phyloP scores from a whole-genome alignment of 768 basidiomycete species.

The Coprinopsis strossmayeri region DNA sequence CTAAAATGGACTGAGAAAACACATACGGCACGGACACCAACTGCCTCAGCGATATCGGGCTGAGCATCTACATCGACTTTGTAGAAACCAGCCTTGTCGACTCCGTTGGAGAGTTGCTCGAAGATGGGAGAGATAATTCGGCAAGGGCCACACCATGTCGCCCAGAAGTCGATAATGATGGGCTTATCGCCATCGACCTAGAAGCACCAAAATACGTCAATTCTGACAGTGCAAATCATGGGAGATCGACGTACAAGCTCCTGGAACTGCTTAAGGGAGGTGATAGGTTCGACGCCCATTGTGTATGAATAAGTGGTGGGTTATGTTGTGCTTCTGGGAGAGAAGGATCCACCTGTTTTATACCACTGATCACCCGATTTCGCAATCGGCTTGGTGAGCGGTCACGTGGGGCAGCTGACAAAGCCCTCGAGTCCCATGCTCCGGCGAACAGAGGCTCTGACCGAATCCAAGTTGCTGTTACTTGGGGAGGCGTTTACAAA shows the following conservation, averaged over 20 bases:
- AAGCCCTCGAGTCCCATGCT: no score
- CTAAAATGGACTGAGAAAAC: background rate
- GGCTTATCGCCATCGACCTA: conserved; percentile 42
- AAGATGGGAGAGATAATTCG: conserved; percentile 58
- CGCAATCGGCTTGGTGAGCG: conserved; percentile 9
- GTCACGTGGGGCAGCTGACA: conserved; percentile 3
- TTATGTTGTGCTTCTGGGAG: background rate
- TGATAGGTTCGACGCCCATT: conserved; percentile 10
- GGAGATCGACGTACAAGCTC: conserved; percentile 5
- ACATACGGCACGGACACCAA: conserved; percentile 57
- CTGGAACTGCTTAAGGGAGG: conserved; percentile 9
- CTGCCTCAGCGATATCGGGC: conserved; percentile 46
- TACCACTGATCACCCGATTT: conserved; percentile 7
- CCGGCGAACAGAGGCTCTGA: no score
- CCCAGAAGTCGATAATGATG: conserved; percentile 68
- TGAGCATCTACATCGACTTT: conserved; percentile 70
- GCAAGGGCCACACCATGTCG: conserved; percentile 75
- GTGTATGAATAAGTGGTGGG: background rate
- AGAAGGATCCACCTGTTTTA: conserved; percentile 5
- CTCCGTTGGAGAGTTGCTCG: conserved; percentile 40
- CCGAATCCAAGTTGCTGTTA: background rate
- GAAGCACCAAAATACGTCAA: background rate
- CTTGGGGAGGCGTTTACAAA: background rate
- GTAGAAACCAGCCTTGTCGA: conserved; percentile 48
- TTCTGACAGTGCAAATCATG: background rate